Base-by-base conservation (phyloP, 345 rosid species). In the Eucalyptus curtisii region DNA sequence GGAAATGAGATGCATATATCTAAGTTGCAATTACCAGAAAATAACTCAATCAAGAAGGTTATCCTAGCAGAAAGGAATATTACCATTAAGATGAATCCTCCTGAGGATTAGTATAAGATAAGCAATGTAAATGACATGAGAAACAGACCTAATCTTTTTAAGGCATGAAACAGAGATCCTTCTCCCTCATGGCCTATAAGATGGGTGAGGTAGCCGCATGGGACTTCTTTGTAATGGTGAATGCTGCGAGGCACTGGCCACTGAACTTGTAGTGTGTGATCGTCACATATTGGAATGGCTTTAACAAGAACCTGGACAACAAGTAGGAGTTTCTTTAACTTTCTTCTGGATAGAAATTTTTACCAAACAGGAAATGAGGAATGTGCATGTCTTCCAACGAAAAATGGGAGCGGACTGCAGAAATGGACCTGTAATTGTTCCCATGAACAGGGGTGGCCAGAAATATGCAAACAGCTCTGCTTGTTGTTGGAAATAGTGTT, bases 131-230 rank as follows among this genome's bases (percentile, higher is more conserved):
- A 85, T 30, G 86, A 86, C 71, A 76, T 49, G 55, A 49, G 89
- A 86, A 92, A 90, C 93, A 80, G 87, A 97, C 99, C 99, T 90
- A 94, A 90, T 79, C 91, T 93, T 90, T 97, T 97, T 93, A 96
- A 92, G 93, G 95, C 93, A 85, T 94, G 92, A 92, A 93, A 97
- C 88, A 97, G 89, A 61, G 98, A 95, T 89, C 99, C 99, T 92
- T 96, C 97, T 90, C 97, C 98, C 93, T 96, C 94, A 91, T 97
- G 99, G 86, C 97, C 97, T 89, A 96, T 93, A 88, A 97, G 95
- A 91, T 97, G 98, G 86, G 94, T 89, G 86, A 97, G 96, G 92
- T 96, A 97, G 89, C 82, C 91, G 92, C 95, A 88, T 86, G 98
- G 96, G 76, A 90, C 96, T 93, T 97, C 98, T 90, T 94, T 94